phyloP scores from a whole-genome alignment of 2,329 filamentous ascomycete species.

The Trichoderma citrinoviride region DNA sequence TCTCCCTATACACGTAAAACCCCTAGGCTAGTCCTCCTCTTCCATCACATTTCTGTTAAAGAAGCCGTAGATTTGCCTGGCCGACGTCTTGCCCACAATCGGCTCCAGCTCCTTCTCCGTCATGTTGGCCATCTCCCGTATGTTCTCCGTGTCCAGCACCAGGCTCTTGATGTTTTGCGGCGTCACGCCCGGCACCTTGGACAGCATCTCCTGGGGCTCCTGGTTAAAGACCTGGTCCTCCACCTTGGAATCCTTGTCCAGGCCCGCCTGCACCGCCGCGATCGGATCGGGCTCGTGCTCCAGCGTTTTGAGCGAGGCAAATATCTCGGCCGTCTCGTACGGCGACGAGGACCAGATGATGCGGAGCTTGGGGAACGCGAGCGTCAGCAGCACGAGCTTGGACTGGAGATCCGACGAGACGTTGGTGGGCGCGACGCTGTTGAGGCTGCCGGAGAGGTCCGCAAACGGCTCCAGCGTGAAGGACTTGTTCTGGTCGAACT shows the following conservation, averaged over 20 bases:
- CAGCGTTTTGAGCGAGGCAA: constrained; percentile 86
- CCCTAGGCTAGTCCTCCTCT: constrained; percentile 36
- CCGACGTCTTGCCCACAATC: constrained; percentile 75
- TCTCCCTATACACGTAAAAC: too few relatives aligned
- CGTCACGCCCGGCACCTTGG: constrained; percentile 78
- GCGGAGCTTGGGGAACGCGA: constrained; percentile 84
- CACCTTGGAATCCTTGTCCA: constrained; percentile 55
- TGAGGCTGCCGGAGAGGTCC: constrained; percentile 60
- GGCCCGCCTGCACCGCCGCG: constrained; percentile 76
- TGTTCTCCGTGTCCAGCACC: constrained; percentile 68
- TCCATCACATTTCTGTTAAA: constrained; percentile 67
- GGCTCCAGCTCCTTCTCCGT: constrained; percentile 67
- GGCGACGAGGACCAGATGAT: constrained; percentile 93
- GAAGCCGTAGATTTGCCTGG: constrained; percentile 73
- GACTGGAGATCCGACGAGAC: constrained; percentile 75
- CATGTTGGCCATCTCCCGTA: constrained; percentile 85
- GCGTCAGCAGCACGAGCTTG: constrained; percentile 85
- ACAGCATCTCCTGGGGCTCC: constrained; percentile 86
- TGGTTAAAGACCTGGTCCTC: constrained; percentile 75
- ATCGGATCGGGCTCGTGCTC: constrained; percentile 89
- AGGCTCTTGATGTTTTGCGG: constrained; percentile 73
- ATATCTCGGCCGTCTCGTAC: constrained; percentile 96
- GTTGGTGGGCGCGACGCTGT: constrained; percentile 59
- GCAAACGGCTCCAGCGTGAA: constrained; percentile 88
- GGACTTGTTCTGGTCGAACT: constrained; percentile 95